Conservation (phyloP, 108 stramenopile genomes). For the Aureococcus anophagefferens region DNA sequence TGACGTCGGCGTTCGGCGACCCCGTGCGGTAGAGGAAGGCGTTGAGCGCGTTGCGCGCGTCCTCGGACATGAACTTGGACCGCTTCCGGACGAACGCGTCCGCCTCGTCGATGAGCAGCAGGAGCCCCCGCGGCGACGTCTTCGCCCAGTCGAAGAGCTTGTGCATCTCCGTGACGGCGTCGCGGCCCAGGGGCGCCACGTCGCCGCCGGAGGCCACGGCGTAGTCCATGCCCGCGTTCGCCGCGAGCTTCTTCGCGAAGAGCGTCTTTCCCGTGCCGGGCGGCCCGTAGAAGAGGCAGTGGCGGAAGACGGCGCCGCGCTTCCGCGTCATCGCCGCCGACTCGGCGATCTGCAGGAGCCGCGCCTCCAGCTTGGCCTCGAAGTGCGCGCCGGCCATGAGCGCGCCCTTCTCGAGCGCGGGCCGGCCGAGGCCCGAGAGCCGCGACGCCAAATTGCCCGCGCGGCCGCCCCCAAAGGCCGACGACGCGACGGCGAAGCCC, state of each 20-base stretch:
- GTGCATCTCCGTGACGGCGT: slow-evolving; percentile 99
- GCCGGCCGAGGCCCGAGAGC: slow-evolving; percentile 47
- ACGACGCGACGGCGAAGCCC: slow-evolving; percentile 34
- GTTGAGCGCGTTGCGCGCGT: slow-evolving; percentile 95
- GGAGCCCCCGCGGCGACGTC: slow-evolving; percentile 77
- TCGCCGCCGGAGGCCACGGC: slow-evolving; percentile 97
- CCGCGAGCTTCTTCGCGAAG: slow-evolving; percentile 88
- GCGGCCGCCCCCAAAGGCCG: slow-evolving; percentile 47
- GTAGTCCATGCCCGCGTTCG: slow-evolving; percentile 92
- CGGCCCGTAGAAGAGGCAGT: slow-evolving; percentile 89
- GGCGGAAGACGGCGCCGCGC: slow-evolving; percentile 93
- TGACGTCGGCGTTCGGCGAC: slow-evolving; percentile 60
- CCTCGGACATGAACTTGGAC: slow-evolving; percentile 79
- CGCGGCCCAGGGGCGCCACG: slow-evolving; percentile 92
- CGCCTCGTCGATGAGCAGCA: slow-evolving; percentile 97
- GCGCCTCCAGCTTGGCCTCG: slow-evolving; percentile 61
- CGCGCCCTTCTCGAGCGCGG: slow-evolving; percentile 39
- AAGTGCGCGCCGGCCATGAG: slow-evolving; percentile 88
- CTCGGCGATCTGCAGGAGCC: slow-evolving; percentile 78
- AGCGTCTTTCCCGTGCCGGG: slow-evolving; percentile 99
- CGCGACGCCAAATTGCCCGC: slow-evolving; percentile 27
- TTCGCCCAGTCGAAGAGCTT: slow-evolving; percentile 98
- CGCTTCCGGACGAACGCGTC: slow-evolving; percentile 94
- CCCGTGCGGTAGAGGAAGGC: slow-evolving; percentile 81
- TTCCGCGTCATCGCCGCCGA: slow-evolving; percentile 88